Base-by-base conservation (phyloP, 805 yeast species). In the Yamadazyma olivae region DNA sequence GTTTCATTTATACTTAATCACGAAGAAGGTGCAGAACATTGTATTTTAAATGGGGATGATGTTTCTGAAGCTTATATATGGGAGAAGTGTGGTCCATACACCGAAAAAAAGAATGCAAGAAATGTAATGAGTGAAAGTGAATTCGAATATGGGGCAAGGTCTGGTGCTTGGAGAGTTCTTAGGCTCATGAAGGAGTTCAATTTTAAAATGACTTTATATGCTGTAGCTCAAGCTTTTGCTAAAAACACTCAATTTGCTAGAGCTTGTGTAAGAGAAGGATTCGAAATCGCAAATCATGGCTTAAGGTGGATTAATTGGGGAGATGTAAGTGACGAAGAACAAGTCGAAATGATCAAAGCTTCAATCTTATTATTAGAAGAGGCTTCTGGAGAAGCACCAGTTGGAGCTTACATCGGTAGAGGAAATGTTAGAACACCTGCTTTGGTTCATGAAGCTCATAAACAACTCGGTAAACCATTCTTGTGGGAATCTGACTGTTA, bases 341-440 rank as follows among this genome's bases (percentile, higher is more conserved):
- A 64, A 41, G 50, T 57, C 30, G 57, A 48, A 27, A 48, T 50
- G 46, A 56, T 64, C 40, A 51, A 50, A 35, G 46, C 49, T 27
- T 51, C 57, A n/a, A 46, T 64, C 26, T 43, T 50, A 21, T 33
- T 52, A 17, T 36, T 64, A 30, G 53, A 56, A 40, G 57, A 52
- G 27, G 46, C 56, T 6, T 49, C 63, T 8, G 67, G 68, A 8
- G 48, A 40, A 32, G 51, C 56, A 26, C 67, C 66, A 22, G 48
- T 45, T 20, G 68, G 70, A n/a, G 60, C 64, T 39, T 64, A 61
- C 38, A 54, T 54, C 32, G 70, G 67, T 2, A 51, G 67, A 35
- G 49, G 54, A 13, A 56, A 57, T 18, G 50, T 51, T 18, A 54
- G 51, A 28, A 48, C 67, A 8, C 55, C 59, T 12, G 45, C 61